Conservation (phyloP, 1,284 basidiomycete species). For the Apiotrichum siamense region DNA sequence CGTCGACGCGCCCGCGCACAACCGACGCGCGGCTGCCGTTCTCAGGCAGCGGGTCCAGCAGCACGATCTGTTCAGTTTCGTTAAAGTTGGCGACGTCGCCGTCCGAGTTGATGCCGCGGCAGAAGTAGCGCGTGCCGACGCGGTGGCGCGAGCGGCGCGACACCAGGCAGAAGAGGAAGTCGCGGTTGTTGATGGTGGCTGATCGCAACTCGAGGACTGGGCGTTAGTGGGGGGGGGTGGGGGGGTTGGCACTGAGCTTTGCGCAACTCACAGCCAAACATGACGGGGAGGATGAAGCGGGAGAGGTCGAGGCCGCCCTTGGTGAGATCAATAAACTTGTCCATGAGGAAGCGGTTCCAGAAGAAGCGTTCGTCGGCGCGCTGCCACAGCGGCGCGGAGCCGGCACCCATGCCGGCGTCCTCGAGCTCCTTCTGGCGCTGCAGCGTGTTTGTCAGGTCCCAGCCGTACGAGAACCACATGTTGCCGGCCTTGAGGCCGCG, state of each 20-base stretch:
- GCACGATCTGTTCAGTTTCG: slow-evolving; percentile 88
- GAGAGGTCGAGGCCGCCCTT: slow-evolving; percentile 52
- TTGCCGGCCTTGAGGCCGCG: slow-evolving; percentile 73
- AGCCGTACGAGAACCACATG: slow-evolving; percentile 87
- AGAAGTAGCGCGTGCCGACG: slow-evolving; percentile 95
- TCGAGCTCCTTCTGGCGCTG: slow-evolving; percentile 69
- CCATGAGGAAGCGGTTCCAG: slow-evolving; percentile 76
- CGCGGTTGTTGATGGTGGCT: slow-evolving; percentile 67
- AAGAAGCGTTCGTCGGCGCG: slow-evolving; percentile 94
- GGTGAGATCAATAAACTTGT: slow-evolving; percentile 46
- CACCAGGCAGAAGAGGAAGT: slow-evolving; percentile 80
- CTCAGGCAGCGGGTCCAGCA: slow-evolving; percentile 58
- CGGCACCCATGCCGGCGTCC: slow-evolving; percentile 63
- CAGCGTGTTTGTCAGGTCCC: slow-evolving; percentile 81
- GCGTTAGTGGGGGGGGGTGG: slow-evolving; percentile 4
- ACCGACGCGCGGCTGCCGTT: slow-evolving; percentile 21
- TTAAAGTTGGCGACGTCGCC: slow-evolving; percentile 75
- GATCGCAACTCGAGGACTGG: slow-evolving; percentile 82
- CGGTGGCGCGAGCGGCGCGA: slow-evolving; percentile 88
- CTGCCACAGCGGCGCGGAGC: slow-evolving; percentile 25
- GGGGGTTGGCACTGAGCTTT: not conserved
- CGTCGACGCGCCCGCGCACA: slow-evolving; percentile 47
- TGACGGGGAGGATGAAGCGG: slow-evolving; percentile 81
- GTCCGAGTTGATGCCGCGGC: slow-evolving; percentile 76
- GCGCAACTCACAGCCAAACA: slow-evolving; percentile 72